Conservation (phyloP, 2,329 filamentous ascomycete genomes). For the Neoscytalidium dimidiatum region DNA sequence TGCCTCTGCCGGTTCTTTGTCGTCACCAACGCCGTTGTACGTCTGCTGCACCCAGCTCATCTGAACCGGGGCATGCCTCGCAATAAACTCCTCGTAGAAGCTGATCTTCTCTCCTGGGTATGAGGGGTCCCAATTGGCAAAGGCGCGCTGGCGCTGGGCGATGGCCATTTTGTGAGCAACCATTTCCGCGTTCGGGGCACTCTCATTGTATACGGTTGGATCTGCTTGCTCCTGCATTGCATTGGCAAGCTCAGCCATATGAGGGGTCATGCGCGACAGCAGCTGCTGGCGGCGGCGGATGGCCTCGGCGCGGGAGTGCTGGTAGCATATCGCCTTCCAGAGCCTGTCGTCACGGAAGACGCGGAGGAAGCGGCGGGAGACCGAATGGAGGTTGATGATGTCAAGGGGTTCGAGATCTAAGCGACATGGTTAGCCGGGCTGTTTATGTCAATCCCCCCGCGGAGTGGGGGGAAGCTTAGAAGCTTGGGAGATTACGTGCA, state of each 20-base stretch:
- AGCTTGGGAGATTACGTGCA: conserved; percentile 34
- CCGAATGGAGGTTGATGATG: conserved; percentile 67
- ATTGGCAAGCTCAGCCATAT: conserved; percentile 45
- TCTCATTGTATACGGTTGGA: conserved; percentile 27
- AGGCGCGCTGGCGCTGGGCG: conserved; percentile 46
- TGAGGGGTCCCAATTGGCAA: conserved; percentile 81
- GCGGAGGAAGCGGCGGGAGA: conserved; percentile 65
- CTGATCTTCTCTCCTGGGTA: conserved; percentile 71
- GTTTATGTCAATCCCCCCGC: neutral
- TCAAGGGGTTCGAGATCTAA: conserved; percentile 65
- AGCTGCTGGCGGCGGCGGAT: conserved; percentile 56
- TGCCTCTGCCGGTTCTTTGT: conserved; percentile 60
- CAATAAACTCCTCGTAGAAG: conserved; percentile 90
- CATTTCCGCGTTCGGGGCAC: conserved; percentile 33
- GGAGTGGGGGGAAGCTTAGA: neutral
- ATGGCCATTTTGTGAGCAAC: conserved; percentile 33
- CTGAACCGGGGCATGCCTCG: conserved; percentile 72
- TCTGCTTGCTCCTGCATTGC: conserved; percentile 37
- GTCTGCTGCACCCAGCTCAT: conserved; percentile 77
- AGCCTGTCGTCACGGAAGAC: conserved; percentile 73
- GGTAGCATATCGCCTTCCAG: conserved; percentile 77
- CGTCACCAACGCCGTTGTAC: conserved; percentile 38
- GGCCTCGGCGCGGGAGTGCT: conserved; percentile 66
- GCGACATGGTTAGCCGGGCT: conserved; percentile 21
- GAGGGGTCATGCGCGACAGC: conserved; percentile 39